phyloP scores from a whole-genome alignment of 2,329 filamentous ascomycete genomes.

The Diplodia intermedia region DNA sequence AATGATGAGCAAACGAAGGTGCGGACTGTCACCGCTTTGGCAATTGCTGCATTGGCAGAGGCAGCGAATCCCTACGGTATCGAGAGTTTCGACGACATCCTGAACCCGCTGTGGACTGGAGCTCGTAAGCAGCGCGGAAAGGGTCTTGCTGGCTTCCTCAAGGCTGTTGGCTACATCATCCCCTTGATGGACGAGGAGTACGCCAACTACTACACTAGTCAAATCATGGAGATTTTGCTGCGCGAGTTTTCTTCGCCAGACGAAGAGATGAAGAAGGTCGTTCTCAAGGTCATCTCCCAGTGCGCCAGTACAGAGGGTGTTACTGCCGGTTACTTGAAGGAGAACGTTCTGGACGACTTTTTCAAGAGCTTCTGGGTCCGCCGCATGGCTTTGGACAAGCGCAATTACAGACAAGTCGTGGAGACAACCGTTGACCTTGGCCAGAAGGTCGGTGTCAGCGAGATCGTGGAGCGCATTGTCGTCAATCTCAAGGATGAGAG shows the following conservation, averaged over 20 bases:
- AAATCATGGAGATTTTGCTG: slow-evolving; percentile 98
- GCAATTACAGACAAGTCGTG: slow-evolving; percentile 97
- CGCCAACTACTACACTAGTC: slow-evolving; percentile 97
- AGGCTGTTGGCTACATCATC: slow-evolving; percentile 97
- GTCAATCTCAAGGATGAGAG: slow-evolving; percentile 97
- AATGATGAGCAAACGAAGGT: slow-evolving; percentile 99
- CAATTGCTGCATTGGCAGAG: slow-evolving; percentile 92
- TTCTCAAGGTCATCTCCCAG: slow-evolving; percentile 95
- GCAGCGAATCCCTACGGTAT: slow-evolving; percentile 98
- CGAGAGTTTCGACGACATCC: slow-evolving; percentile 96
- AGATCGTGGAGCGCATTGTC: slow-evolving; percentile 92
- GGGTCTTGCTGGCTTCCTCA: slow-evolving; percentile 91
- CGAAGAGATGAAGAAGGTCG: slow-evolving; percentile 99
- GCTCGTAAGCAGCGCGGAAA: slow-evolving; percentile 96
- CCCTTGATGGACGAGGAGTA: slow-evolving; percentile 99
- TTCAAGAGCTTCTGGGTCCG: slow-evolving; percentile 99
- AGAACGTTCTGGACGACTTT: slow-evolving; percentile 92
- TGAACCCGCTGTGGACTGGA: slow-evolving; percentile 96
- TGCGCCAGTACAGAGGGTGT: slow-evolving; percentile 95
- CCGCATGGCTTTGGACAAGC: slow-evolving; percentile 94
- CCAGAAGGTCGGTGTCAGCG: slow-evolving; percentile 95
- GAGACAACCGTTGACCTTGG: slow-evolving; percentile 97
- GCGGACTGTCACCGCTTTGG: slow-evolving; percentile 91
- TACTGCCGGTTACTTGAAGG: slow-evolving; percentile 91
- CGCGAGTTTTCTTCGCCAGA: slow-evolving; percentile 96